Conservation (phyloP, 208 protist species). For the Tritrichomonas foetus region DNA sequence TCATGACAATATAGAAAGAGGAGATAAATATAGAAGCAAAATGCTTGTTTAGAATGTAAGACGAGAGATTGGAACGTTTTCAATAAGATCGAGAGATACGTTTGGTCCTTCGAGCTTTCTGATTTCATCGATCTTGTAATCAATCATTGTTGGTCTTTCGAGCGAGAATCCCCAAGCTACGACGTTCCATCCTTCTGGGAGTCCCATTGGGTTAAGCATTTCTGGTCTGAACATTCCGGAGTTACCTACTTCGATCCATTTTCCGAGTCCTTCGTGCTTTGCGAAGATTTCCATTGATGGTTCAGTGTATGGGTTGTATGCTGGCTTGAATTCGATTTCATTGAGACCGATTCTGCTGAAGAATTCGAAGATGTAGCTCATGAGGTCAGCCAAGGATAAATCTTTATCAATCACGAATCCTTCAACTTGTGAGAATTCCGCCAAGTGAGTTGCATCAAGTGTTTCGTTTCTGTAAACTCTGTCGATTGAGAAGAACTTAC, state of each 20-base stretch:
- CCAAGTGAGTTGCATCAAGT: slow-evolving; percentile 98
- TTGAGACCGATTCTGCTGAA: slow-evolving; percentile 69
- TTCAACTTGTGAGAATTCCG: slow-evolving; percentile 99
- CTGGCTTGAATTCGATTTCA: slow-evolving; percentile 90
- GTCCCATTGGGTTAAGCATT: slow-evolving; percentile 95
- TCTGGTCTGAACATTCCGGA: slow-evolving; percentile 84
- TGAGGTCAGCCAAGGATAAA: slow-evolving; percentile 93
- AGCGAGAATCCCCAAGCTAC: slow-evolving; percentile 99
- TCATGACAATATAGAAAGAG: too few species aligned
- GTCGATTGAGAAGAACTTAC: slow-evolving; percentile 98
- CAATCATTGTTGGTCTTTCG: slow-evolving; percentile 73
- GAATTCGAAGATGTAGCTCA: slow-evolving; percentile 92
- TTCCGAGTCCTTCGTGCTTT: slow-evolving; percentile 79
- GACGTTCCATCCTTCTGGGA: slow-evolving; percentile 69
- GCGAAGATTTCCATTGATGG: slow-evolving; percentile 99
- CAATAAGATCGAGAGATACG: slow-evolving; percentile 59
- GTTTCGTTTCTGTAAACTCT: slow-evolving; percentile 99
- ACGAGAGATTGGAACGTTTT: slow-evolving; percentile 57
- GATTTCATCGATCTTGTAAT: slow-evolving; percentile 94
- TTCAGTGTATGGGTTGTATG: slow-evolving; percentile 99
- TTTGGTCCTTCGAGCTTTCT: slow-evolving; percentile 94
- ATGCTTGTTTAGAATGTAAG: slow-evolving; percentile 42
- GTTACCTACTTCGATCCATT: slow-evolving; percentile 86
- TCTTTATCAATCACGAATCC: slow-evolving; percentile 92
- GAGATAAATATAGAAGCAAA: background rate